Conservation (phyloP, 768 basidiomycete species). For the Lactarius indigo region DNA sequence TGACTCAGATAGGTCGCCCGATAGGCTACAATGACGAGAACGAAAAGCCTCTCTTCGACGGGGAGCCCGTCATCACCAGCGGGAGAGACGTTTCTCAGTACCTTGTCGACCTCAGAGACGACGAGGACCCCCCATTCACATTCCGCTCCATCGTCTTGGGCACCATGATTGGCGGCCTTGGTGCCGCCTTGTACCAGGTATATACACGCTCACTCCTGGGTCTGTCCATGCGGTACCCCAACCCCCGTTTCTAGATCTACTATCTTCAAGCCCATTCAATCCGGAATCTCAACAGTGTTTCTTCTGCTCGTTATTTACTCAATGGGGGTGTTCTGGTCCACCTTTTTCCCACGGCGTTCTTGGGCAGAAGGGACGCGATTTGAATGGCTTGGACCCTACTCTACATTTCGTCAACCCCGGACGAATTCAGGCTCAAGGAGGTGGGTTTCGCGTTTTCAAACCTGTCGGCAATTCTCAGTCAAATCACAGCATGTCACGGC, state of each 20-base stretch:
- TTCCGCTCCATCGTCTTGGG: slow-evolving; percentile 54
- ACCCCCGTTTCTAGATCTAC: slow-evolving; percentile 44
- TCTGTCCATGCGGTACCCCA: neutral
- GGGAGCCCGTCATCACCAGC: slow-evolving; percentile 31
- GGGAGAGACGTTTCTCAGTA: slow-evolving; percentile 52
- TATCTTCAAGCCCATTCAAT: slow-evolving; percentile 54
- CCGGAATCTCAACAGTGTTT: slow-evolving; percentile 53
- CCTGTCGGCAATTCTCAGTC: neutral
- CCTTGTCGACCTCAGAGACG: slow-evolving; percentile 56
- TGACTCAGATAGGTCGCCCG: neutral
- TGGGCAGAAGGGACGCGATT: slow-evolving; percentile 45
- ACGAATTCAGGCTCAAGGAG: slow-evolving; percentile 56
- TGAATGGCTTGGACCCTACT: slow-evolving; percentile 38
- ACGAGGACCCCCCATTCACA: slow-evolving; percentile 54
- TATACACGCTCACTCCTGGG: slow-evolving; percentile 5
- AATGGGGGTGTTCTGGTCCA: slow-evolving; percentile 48
- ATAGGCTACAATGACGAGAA: neutral
- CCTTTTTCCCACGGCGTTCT: slow-evolving; percentile 41
- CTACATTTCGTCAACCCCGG: slow-evolving; percentile 55
- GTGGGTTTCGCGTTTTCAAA: slow-evolving; percentile 31
- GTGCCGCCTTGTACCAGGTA: slow-evolving; percentile 55
- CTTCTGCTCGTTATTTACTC: slow-evolving; percentile 52
- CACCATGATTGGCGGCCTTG: slow-evolving; percentile 53
- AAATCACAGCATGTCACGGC: slow-evolving; percentile 50
- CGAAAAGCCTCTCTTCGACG: slow-evolving; percentile 11